phyloP scores from a whole-genome alignment of 208 protist genomes.

The Trypanosoma grayi region DNA sequence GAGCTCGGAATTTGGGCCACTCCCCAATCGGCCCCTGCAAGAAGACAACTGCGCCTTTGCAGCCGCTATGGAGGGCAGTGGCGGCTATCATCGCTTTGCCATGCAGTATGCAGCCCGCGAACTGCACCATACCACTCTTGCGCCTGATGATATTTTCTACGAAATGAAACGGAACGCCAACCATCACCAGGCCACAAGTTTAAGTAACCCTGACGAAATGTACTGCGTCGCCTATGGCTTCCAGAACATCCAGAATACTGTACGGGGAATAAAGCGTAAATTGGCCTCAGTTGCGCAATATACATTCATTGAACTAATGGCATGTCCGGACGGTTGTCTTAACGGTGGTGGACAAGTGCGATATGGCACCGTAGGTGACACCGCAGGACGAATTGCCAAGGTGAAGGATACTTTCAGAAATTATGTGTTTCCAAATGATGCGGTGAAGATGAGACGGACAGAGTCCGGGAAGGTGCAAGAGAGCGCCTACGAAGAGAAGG shows the following conservation, averaged over 20 bases:
- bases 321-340: slow-evolving; percentile 96
- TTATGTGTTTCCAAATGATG: slow-evolving; percentile 6
- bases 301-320: slow-evolving; percentile 98
- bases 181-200: slow-evolving; percentile 48
- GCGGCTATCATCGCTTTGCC: slow-evolving; percentile 56
- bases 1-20: slow-evolving; percentile 24
- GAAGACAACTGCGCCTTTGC: slow-evolving; percentile 6
- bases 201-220: slow-evolving; percentile 33
- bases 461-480: background rate
- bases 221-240: slow-evolving; percentile 96
- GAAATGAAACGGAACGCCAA: slow-evolving; percentile 69
- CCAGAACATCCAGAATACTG: slow-evolving; percentile 98
- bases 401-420: slow-evolving; percentile 17
- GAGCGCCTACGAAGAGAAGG: background rate
- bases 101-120: slow-evolving; percentile 24
- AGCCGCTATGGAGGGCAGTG: slow-evolving; percentile 57
- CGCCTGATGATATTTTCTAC: slow-evolving; percentile 31
- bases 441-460: background rate
- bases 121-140: slow-evolving; percentile 11
- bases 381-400: slow-evolving; percentile 7
- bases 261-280: slow-evolving; percentile 90
- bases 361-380: background rate
- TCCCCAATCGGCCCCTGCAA: background rate
- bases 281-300: slow-evolving; percentile 39
- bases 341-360: slow-evolving; percentile 96